A percentile compares a stretch with the other conserved stretches of the same genome.
These are phyloP conservation scores for Butyriboletus appendiculatus DNA, from an alignment of 1,284 basidiomycete species.

Conservation along the genomic window DNA sequence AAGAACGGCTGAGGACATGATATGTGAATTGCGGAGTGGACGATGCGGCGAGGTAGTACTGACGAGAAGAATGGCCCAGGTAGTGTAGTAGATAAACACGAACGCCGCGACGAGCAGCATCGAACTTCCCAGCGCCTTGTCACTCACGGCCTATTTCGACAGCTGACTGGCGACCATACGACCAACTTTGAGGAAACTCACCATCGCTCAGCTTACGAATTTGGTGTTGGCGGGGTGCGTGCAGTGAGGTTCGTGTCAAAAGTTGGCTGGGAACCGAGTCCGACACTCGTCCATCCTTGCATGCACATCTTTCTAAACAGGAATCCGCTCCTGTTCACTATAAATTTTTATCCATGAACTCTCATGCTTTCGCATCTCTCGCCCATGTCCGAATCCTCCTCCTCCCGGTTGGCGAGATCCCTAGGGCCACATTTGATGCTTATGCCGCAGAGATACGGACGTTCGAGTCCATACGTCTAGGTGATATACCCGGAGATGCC, in stretches of 20 bases:
- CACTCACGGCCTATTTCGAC: conserved; percentile 65
- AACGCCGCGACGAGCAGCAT: conserved; percentile 80
- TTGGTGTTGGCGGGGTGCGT: neutral
- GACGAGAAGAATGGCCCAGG: conserved; percentile 88
- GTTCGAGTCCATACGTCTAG: conserved; percentile 70
- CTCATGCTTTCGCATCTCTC: conserved; percentile 71
- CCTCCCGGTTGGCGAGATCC: conserved; percentile 74
- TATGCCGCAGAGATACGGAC: conserved; percentile 70
- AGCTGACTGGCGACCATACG: conserved; percentile 5
- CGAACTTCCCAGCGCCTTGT: conserved; percentile 76
- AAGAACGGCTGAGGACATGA: conserved; percentile 75
- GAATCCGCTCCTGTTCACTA: neutral
- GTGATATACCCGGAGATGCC: conserved; percentile 76
- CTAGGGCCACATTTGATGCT: conserved; percentile 60
- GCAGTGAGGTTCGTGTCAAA: conserved; percentile 21
- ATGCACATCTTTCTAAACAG: neutral
- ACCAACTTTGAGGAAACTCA: conserved; percentile 17
- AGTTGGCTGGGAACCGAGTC: conserved; percentile 8
- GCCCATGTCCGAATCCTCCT: conserved; percentile 78
- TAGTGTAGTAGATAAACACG: conserved; percentile 88
- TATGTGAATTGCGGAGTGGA: conserved; percentile 1
- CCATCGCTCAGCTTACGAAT: conserved; percentile 20
- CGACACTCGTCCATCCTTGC: neutral
- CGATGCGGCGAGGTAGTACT: conserved; percentile 27
- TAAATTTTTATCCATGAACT: conserved; percentile 20